Percentiles rank a stretch among this genome's conserved stretches.
Conservation (phyloP, 2,329 filamentous ascomycete genomes). For the Colletotrichum horii region DNA sequence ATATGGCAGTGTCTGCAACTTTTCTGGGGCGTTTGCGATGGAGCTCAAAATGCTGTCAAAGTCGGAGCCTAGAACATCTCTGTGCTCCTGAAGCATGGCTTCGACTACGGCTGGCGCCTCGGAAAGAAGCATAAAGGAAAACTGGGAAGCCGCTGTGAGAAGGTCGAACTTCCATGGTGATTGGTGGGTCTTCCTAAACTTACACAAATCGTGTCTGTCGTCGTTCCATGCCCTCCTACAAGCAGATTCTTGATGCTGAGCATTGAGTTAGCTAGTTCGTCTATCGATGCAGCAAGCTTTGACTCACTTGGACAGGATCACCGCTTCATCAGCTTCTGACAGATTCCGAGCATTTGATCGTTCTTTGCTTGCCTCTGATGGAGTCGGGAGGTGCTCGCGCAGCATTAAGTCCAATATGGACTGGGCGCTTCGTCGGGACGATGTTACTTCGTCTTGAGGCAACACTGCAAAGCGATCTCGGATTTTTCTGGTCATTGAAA, state of each 20-base stretch:
- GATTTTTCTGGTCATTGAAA: background rate
- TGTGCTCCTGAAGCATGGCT: background rate
- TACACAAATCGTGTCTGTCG: background rate
- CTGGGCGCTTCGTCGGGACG: background rate
- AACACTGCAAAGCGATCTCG: background rate
- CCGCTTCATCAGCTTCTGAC: background rate
- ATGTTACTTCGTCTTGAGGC: background rate
- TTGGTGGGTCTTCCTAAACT: background rate
- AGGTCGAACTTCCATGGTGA: background rate
- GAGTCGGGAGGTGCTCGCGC: background rate
- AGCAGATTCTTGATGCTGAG: background rate
- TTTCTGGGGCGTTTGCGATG: background rate
- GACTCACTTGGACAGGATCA: background rate
- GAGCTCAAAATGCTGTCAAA: background rate
- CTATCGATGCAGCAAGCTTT: background rate
- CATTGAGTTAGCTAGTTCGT: background rate
- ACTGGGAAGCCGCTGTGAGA: background rate
- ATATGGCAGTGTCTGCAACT: background rate
- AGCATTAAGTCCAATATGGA: background rate
- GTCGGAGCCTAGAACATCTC: background rate
- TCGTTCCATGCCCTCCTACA: background rate
- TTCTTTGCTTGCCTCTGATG: background rate
- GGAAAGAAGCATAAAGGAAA: background rate
- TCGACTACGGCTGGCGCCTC: background rate
- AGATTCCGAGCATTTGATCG: background rate